Base-by-base conservation (phyloP, 768 basidiomycete species). In the Boletus rufocinnamomeus region DNA sequence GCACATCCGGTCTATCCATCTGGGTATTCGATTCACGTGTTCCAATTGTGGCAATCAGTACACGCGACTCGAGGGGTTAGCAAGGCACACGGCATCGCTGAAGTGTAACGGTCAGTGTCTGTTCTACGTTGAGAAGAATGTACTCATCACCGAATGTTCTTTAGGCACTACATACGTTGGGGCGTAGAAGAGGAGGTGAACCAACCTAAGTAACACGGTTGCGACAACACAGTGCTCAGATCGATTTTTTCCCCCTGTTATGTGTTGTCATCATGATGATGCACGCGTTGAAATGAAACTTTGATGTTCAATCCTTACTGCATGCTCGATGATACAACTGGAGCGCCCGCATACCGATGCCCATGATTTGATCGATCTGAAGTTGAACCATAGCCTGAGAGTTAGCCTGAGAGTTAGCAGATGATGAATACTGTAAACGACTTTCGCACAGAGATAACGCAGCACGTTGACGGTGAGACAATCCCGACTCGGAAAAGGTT, bases 1-100 rank as follows among this genome's bases (percentile, higher is more conserved):
- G 41, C 54, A 60, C 25, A 52, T 63, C 38, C 56, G 27, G 13
- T 50, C 53, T 3, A 17, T 50, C 19, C 63, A 66, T 17, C 37
- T 62, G 11, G 45, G 48, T 14, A 27, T 55, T 38, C 41, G 50
- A 23, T 50, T 54, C 17, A 8, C 1, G 17, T 63, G 55, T n/a
- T 14, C 13, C 28, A 28, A 49, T 6, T 67, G 58, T 21, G 51
- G 54, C 3, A 56, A 50, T 37, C 11, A 11, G 9, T 64, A 60
- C 35, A 53, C 50, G 4, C 44, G 63, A 17, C 30, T 30, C 1
- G 38, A 65, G 9, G 59, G 34, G 8, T 32, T 64, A 28, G 50
- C 21, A 32, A 55, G 34, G n/a, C 59, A 65, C 28, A 28, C 14
- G 1, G 25, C 23, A 10, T 54, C 52, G 14, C 14, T 44, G 13